Evolutionary conservation across 2,329 filamentous ascomycete genomes (phyloP).

Genomic region (Coniochaeta prunicola): DNA sequence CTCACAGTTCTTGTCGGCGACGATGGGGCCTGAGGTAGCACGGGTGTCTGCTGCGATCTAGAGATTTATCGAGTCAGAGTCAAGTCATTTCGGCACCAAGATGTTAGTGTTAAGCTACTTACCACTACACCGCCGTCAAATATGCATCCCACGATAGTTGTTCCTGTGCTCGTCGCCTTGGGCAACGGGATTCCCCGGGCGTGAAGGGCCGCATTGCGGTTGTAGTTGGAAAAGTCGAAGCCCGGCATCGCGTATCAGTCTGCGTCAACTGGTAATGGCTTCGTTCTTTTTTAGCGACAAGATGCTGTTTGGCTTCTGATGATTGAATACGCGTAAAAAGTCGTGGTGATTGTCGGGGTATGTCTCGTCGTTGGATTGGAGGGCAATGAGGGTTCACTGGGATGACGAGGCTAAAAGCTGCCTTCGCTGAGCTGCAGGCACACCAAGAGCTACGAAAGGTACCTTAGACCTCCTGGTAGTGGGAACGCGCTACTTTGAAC

Average conservation of each 20-base stretch:
- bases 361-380: background rate
- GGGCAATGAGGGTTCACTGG: background rate
- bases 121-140: conserved; percentile 95
- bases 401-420: conserved; percentile 51
- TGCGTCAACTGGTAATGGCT: background rate
- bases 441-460: conserved; percentile 1
- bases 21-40: conserved; percentile 94
- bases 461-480: background rate
- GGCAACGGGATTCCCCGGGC: conserved; percentile 89
- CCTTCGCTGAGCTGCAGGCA: conserved; percentile 24
- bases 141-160: conserved; percentile 96
- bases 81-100: too few relatives aligned
- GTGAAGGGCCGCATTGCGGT: conserved; percentile 94
- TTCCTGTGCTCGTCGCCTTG: conserved; percentile 97
- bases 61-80: background rate
- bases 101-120: too few relatives aligned
- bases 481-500: conserved; percentile 1
- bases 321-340: conserved; percentile 3
- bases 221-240: conserved; percentile 99
- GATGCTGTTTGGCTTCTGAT: background rate
- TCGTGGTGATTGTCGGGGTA: conserved; percentile 21
- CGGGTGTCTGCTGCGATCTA: conserved; percentile 96
- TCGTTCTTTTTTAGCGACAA: background rate
- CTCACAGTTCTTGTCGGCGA: conserved; percentile 99
- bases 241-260: conserved; percentile 61